phyloP scores from a whole-genome alignment of 2,329 filamentous ascomycete genomes.

The Cercospora janseana region DNA sequence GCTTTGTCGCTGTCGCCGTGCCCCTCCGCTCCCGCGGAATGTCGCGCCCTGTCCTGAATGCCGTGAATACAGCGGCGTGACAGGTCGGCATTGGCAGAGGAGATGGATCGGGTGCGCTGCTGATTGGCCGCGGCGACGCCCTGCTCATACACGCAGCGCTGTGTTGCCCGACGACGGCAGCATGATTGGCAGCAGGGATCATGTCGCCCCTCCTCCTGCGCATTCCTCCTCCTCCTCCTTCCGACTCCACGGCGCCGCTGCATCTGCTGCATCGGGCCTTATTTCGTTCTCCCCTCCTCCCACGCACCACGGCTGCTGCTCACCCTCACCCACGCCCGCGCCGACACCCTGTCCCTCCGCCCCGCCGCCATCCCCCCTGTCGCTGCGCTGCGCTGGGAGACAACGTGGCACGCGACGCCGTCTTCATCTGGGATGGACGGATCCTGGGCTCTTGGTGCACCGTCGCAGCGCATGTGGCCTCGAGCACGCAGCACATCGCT shows the following conservation, averaged over 20 bases:
- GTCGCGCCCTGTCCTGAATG: constrained; percentile 13
- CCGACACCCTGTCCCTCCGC: no score
- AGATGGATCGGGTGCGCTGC: constrained; percentile 12
- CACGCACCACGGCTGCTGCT: constrained; percentile 19
- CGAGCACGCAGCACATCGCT: constrained; percentile 17
- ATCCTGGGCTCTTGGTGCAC: constrained; percentile 3
- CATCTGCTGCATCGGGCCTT: constrained; percentile 21
- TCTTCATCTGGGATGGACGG: background rate
- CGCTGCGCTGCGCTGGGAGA: constrained; percentile 10
- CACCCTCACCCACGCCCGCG: background rate
- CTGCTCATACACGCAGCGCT: constrained; percentile 16
- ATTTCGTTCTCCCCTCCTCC: constrained; percentile 17
- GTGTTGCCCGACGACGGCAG: constrained; percentile 20
- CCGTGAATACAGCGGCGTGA: constrained; percentile 27
- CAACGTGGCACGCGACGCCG: constrained; percentile 21
- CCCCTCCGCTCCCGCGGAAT: background rate
- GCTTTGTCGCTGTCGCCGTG: no score
- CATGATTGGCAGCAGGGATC: constrained; percentile 25
- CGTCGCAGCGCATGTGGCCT: constrained; percentile 11
- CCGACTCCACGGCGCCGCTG: constrained; percentile 20
- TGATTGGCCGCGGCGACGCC: constrained; percentile 16
- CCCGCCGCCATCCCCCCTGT: background rate
- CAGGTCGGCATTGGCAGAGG: constrained; percentile 24
- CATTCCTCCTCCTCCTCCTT: no score
- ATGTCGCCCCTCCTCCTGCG: no score